Percentiles rank a stretch among this genome's conserved stretches.
Conservation (phyloP, 2,329 filamentous ascomycete species). For the Talaromyces albobiverticillius region DNA sequence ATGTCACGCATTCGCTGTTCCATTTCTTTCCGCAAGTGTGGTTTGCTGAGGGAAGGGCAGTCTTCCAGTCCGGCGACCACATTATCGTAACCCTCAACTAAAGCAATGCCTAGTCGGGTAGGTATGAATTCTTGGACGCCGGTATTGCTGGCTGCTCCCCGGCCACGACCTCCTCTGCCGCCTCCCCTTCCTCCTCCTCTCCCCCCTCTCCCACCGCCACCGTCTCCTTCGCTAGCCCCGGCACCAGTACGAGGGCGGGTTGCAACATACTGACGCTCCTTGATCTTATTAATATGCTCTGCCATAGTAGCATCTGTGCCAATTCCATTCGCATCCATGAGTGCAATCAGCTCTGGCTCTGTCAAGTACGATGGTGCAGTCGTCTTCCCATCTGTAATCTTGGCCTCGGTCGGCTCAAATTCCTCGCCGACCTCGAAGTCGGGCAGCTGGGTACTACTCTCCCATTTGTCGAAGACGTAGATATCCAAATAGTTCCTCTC, state of each 20-base stretch:
- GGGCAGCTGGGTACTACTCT: slow-evolving; percentile 78
- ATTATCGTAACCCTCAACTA: slow-evolving; percentile 91
- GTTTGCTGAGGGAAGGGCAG: slow-evolving; percentile 76
- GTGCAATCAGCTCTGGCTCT: slow-evolving; percentile 87
- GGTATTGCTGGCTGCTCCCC: slow-evolving; percentile 3
- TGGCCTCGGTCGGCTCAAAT: slow-evolving; percentile 84
- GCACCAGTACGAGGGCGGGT: slow-evolving; percentile 47
- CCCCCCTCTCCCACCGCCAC: slow-evolving; percentile 11
- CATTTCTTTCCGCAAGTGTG: slow-evolving; percentile 96
- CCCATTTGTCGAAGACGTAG: slow-evolving; percentile 96
- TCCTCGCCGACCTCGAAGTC: slow-evolving; percentile 73
- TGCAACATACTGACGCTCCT: slow-evolving; percentile 81
- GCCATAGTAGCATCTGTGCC: slow-evolving; percentile 99
- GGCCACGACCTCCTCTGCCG: slow-evolving; percentile 35
- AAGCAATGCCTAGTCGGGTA: slow-evolving; percentile 82
- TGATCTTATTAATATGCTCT: slow-evolving; percentile 95
- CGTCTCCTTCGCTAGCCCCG: background rate
- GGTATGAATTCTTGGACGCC: slow-evolving; percentile 82
- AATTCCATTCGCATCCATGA: slow-evolving; percentile 99
- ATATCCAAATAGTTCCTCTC: slow-evolving; percentile 93
- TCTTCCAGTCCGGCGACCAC: slow-evolving; percentile 77
- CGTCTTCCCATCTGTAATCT: slow-evolving; percentile 89
- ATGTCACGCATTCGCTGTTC: slow-evolving; percentile 96
- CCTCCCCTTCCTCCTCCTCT: background rate
- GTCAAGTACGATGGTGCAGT: slow-evolving; percentile 81